phyloP scores from a whole-genome alignment of 176 grass and related monocot species.

The Cenchrus fungigraminus region DNA sequence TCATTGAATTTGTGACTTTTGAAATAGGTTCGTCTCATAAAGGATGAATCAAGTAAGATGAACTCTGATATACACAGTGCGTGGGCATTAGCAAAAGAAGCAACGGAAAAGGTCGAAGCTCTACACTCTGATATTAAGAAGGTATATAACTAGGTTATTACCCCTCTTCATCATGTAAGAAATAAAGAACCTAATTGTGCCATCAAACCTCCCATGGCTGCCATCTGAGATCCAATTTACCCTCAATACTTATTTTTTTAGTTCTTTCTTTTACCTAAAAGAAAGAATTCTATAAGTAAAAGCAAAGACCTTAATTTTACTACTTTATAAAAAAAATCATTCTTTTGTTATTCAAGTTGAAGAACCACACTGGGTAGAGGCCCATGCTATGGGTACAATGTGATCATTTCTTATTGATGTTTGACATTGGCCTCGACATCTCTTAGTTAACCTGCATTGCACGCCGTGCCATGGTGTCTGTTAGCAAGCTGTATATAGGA shows the following conservation, averaged over 20 bases:
- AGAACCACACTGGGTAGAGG: neutral
- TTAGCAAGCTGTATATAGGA: too few species aligned
- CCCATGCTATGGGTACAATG: neutral
- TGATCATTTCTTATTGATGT: neutral
- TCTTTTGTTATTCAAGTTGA: too few species aligned
- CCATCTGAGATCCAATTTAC: neutral
- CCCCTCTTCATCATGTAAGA: neutral
- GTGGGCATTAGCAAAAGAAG: constrained; percentile 41
- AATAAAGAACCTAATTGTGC: neutral
- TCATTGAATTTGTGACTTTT: constrained; percentile 21
- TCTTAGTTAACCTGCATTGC: neutral
- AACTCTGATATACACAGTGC: constrained; percentile 46
- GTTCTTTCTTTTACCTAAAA: too few species aligned
- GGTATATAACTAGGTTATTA: constrained; percentile 19
- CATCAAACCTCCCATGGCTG: neutral
- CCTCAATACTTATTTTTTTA: neutral
- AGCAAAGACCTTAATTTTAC: too few species aligned
- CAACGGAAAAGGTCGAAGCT: constrained; percentile 36
- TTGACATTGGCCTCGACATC: neutral
- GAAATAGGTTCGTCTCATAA: constrained; percentile 41
- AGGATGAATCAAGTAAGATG: constrained; percentile 49
- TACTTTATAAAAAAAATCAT: too few species aligned
- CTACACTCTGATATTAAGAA: constrained; percentile 47
- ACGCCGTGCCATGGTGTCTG: neutral
- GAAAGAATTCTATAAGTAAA: too few species aligned